Base-by-base conservation (phyloP, 306 rosid species). In the Acacia confusa region DNA sequence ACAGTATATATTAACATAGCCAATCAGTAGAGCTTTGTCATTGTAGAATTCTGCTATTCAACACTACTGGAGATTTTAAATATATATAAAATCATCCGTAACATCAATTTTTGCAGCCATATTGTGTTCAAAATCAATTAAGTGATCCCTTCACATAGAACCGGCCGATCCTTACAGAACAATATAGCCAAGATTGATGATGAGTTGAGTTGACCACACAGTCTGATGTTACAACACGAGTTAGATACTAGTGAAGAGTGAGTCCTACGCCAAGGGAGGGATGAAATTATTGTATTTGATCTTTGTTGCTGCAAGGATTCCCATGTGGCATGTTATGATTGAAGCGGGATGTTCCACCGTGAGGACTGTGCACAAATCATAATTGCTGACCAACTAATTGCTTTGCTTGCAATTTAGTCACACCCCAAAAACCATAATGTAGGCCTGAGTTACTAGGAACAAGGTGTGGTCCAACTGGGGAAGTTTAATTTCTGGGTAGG, bases 341-440 rank as follows among this genome's bases (percentile, higher is more conserved):
- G 81, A 52, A 7, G 44, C 17, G 7, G 41, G 52, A 16, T 24
- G 40, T 50, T 63, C 60, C 74, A 68, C 70, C n/a, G 40, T 58
- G 63, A 64, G 41, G 30, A 65, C 65, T 19, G 11, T 61, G 50
- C 10, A 45, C 36, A 28, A 38, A 44, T 9, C 61, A 61, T 48
- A 55, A 75, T 65, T 50, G 76, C 16, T 41, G 55, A 55, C 14
- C 38, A 64, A 4, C 20, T 40, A 78, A 32, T 13, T 45, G 13
- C 71, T 70, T 73, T 77, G 85, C 80, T 77, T 74, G 64, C 80
- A 73, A 57, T 74, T 70, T 48, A 27, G 81, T 78, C 75, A 80
- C 48, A 73, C 50, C 73, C 30, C 66, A 28, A 75, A 75, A 80
- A 75, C 17, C 30, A 50, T 55, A 53, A 70, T 80, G 72, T 20